phyloP scores from a whole-genome alignment of 208 protist genomes.

The Acanthamoeba sp. region DNA sequence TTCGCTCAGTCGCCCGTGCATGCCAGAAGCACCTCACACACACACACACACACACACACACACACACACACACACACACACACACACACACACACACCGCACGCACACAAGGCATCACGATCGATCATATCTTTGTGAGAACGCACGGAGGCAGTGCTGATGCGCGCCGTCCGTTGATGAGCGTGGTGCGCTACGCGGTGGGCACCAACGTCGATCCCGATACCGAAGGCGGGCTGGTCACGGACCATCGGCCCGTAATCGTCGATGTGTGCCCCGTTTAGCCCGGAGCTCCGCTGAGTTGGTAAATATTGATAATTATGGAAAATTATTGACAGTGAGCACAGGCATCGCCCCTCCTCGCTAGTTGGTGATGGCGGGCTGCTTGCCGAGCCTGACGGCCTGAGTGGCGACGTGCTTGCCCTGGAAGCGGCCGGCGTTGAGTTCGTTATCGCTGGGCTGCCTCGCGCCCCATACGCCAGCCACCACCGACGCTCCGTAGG shows the following conservation, averaged over 20 bases:
- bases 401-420: too few relatives aligned
- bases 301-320: too few relatives aligned
- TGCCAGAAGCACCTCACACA: too few relatives aligned
- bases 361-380: too few relatives aligned
- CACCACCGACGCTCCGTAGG: constrained; percentile 66
- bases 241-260: constrained; percentile 6
- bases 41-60: too few relatives aligned
- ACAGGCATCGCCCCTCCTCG: too few relatives aligned
- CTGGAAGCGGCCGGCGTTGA: constrained; percentile 38
- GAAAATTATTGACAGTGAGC: too few relatives aligned
- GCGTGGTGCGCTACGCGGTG: background rate
- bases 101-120: background rate
- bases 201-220: constrained; percentile 16
- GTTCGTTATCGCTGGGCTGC: constrained; percentile 54
- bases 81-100: background rate
- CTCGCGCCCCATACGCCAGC: constrained; percentile 44
- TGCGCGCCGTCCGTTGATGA: background rate
- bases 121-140: constrained; percentile 45
- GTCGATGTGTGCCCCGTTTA: background rate
- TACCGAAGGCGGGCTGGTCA: background rate
- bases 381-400: constrained; percentile 51
- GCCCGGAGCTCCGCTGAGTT: too few relatives aligned
- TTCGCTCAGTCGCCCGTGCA: too few relatives aligned
- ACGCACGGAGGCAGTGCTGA: background rate
- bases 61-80: too few relatives aligned